phyloP scores from a whole-genome alignment of 192 early-diverging fungal genomes.

The Kickxella alabastrina region DNA sequence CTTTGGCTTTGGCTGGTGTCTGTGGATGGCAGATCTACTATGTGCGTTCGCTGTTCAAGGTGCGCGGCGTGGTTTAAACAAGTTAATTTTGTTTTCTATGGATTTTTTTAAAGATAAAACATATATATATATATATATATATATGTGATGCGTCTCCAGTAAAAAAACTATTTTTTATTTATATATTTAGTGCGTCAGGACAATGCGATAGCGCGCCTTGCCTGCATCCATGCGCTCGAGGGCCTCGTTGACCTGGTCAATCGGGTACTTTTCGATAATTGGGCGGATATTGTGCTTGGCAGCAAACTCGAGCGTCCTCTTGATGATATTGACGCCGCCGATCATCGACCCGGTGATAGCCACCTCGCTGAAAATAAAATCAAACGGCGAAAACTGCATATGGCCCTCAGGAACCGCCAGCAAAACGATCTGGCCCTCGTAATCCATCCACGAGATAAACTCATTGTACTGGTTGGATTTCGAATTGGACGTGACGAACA shows the following conservation, averaged over 20 bases:
- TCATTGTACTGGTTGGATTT: slow-evolving; percentile 28
- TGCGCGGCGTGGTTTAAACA: slow-evolving; percentile 43
- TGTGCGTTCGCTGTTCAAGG: slow-evolving; percentile 48
- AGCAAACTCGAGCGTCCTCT: slow-evolving; percentile 66
- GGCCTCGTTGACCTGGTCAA: slow-evolving; percentile 59
- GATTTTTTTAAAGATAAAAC: neutral
- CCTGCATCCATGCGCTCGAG: slow-evolving; percentile 54
- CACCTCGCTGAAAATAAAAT: slow-evolving; percentile 43
- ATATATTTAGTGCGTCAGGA: slow-evolving; percentile 56
- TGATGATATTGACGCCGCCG: slow-evolving; percentile 57
- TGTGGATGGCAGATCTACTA: slow-evolving; percentile 54
- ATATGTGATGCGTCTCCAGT: too few species aligned
- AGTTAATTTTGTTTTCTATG: neutral
- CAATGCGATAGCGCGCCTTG: slow-evolving; percentile 64
- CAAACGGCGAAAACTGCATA: slow-evolving; percentile 35
- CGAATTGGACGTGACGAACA: slow-evolving; percentile 40
- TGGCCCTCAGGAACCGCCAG: slow-evolving; percentile 51
- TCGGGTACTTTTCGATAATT: slow-evolving; percentile 61
- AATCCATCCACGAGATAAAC: slow-evolving; percentile 44
- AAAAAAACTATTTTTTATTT: neutral
- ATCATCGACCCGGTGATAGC: slow-evolving; percentile 63
- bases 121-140: too few species aligned
- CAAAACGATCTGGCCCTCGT: slow-evolving; percentile 50
- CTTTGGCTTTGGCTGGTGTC: slow-evolving; percentile 36
- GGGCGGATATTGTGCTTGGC: slow-evolving; percentile 63